These are phyloP conservation scores for Arxiozyma bovina DNA, from an alignment of 1,139 yeast species.

Conservation along the genomic window DNA sequence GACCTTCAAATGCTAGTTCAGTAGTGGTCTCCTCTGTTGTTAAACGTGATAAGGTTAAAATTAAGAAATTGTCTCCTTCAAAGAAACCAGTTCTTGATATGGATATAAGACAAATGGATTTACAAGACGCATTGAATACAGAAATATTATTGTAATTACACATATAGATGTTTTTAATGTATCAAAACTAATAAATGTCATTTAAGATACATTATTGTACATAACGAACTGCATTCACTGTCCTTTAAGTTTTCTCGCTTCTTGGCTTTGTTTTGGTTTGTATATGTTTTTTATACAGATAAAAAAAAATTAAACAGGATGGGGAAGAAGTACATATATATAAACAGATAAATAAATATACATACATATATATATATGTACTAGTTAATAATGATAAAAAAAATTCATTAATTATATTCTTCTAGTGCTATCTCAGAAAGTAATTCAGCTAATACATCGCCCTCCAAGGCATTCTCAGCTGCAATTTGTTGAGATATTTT, in stretches of 20 bases:
- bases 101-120: constrained; percentile 34
- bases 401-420: background rate
- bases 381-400: background rate
- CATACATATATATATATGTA: background rate
- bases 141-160: constrained; percentile 11
- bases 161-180: background rate
- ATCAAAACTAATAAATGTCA: background rate
- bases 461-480: constrained; percentile 3
- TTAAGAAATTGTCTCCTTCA: background rate
- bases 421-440: background rate
- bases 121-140: constrained; percentile 37
- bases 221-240: too few relatives aligned
- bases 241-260: too few relatives aligned
- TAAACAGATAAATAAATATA: too few relatives aligned
- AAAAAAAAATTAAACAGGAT: background rate
- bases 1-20: constrained; percentile 1
- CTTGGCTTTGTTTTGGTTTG: background rate
- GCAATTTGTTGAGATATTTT: constrained; percentile 13
- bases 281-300: background rate
- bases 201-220: background rate
- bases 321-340: too few relatives aligned
- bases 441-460: constrained; percentile 4
- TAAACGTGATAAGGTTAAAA: constrained; percentile 1
- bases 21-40: background rate
- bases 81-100: constrained; percentile 35